Evolutionary conservation across 2,329 filamentous ascomycete species (phyloP).

Genomic region (Apiospora koreana): DNA sequence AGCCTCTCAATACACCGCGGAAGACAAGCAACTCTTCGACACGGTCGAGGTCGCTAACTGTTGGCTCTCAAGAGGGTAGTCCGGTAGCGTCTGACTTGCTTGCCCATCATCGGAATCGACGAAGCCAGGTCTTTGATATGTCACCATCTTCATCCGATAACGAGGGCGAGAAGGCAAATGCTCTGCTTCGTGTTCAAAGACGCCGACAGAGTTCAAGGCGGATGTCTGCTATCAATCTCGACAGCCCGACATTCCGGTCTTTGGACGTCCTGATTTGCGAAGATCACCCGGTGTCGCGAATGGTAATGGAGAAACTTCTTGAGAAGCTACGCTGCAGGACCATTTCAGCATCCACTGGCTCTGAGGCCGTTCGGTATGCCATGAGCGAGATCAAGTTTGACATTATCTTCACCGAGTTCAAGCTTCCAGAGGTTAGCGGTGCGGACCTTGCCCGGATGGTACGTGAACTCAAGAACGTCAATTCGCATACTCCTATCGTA

Average conservation of each 20-base stretch:
- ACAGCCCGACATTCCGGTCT: conserved; percentile 85
- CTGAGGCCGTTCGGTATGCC: conserved; percentile 89
- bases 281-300: conserved; percentile 91
- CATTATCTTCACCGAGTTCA: conserved; percentile 97
- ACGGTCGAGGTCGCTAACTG: conserved; percentile 83
- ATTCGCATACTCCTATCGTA: conserved; percentile 92
- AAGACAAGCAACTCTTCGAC: conserved; percentile 63
- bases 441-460: conserved; percentile 98
- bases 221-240: conserved; percentile 85
- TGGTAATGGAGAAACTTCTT: conserved; percentile 98
- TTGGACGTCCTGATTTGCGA: conserved; percentile 95
- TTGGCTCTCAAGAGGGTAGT: conserved; percentile 92
- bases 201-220: conserved; percentile 94
- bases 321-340: conserved; percentile 95
- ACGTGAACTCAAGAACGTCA: conserved; percentile 92
- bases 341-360: conserved; percentile 85
- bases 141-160: conserved; percentile 98
- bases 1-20: conserved; percentile 59
- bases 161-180: conserved; percentile 89
- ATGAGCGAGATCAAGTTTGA: conserved; percentile 98
- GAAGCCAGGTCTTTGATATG: conserved; percentile 93
- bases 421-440: conserved; percentile 90
- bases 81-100: conserved; percentile 68
- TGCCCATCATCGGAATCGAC: conserved; percentile 79
- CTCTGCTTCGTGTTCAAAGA: conserved; percentile 86